Evolutionary conservation across 768 basidiomycete species (phyloP).

Genomic region (Boletus patriciae): DNA sequence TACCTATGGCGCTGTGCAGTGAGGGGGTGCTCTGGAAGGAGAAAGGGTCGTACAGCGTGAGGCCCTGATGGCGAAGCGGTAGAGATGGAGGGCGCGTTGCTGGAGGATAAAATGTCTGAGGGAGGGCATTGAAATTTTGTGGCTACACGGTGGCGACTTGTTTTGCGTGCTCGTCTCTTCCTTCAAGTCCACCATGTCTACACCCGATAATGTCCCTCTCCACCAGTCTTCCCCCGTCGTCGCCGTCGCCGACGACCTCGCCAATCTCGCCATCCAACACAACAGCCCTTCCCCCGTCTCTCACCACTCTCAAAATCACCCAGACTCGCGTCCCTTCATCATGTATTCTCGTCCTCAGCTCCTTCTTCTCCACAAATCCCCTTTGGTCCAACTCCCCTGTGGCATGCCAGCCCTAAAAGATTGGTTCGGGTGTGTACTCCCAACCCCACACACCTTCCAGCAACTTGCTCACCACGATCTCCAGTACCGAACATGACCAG

Average conservation of each 20-base stretch:
- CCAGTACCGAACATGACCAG: conserved; percentile 49
- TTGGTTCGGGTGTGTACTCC: conserved; percentile 77
- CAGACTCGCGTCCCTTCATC: conserved; percentile 45
- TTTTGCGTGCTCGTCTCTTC: conserved; percentile 19
- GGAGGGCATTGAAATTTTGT: conserved; percentile 37
- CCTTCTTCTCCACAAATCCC: conserved; percentile 69
- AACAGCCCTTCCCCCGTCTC: conserved; percentile 6
- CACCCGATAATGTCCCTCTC: conserved; percentile 23
- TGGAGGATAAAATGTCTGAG: conserved; percentile 77
- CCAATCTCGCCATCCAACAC: conserved; percentile 33
- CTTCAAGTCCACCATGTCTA: conserved; percentile 35
- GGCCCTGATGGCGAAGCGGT: conserved; percentile 67
- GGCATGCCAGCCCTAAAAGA: conserved; percentile 82
- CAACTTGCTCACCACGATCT: conserved; percentile 21
- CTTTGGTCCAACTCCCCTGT: conserved; percentile 65
- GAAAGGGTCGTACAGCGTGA: conserved; percentile 52
- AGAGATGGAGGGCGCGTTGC: conserved; percentile 58
- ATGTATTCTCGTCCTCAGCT: conserved; percentile 72
- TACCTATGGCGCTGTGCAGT: conserved; percentile 41
- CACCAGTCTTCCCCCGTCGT: conserved; percentile 25
- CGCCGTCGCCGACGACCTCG: conserved; percentile 33
- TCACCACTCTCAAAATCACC: conserved; percentile 22
- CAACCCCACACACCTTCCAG: conserved; percentile 7
- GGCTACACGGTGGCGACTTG: conserved; percentile 7
- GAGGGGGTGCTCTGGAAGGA: not conserved